A percentile compares a stretch with the other conserved stretches of the same genome.
Evolutionary conservation across 225 moss, liverwort and hornwort genomes (phyloP).

Genomic region (Sphagnum tenellum): DNA sequence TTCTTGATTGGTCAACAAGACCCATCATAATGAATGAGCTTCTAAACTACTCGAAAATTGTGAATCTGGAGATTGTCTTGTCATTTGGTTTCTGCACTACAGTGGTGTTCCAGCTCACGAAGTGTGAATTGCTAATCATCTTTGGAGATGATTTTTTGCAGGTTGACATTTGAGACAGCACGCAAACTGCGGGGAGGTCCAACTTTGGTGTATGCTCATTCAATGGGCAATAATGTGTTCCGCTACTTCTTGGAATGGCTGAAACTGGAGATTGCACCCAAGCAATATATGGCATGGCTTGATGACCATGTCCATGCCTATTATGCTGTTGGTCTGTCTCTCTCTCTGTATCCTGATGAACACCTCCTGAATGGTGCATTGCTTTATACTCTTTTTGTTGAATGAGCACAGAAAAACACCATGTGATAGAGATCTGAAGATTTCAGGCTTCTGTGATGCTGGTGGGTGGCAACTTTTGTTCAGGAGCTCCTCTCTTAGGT

Average conservation of each 20-base stretch:
- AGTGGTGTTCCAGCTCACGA: too few species aligned
- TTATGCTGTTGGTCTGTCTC: conserved; percentile 91
- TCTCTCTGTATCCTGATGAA: conserved; percentile 11
- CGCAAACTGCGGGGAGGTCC: conserved; percentile 89
- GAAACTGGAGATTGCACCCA: conserved; percentile 85
- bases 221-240: conserved; percentile 91
- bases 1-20: too few species aligned
- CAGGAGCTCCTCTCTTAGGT: conserved; percentile 87
- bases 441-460: too few species aligned
- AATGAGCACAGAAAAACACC: too few species aligned
- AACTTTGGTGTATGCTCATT: conserved; percentile 90
- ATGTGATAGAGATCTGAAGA: too few species aligned
- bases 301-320: conserved; percentile 90
- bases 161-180: conserved; percentile 88
- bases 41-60: too few species aligned
- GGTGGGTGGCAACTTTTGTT: not conserved
- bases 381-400: too few species aligned
- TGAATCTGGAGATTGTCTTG: too few species aligned
- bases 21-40: too few species aligned
- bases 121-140: too few species aligned
- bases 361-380: too few species aligned
- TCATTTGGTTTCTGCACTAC: too few species aligned
- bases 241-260: conserved; percentile 98
- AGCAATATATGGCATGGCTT: conserved; percentile 80
- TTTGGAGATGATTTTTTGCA: conserved; percentile 1